Percentiles rank a stretch among this genome's conserved stretches.
These are phyloP conservation scores for Dactylellina sp. DNA, from an alignment of 2,329 filamentous ascomycete genomes.

Conservation along the genomic window DNA sequence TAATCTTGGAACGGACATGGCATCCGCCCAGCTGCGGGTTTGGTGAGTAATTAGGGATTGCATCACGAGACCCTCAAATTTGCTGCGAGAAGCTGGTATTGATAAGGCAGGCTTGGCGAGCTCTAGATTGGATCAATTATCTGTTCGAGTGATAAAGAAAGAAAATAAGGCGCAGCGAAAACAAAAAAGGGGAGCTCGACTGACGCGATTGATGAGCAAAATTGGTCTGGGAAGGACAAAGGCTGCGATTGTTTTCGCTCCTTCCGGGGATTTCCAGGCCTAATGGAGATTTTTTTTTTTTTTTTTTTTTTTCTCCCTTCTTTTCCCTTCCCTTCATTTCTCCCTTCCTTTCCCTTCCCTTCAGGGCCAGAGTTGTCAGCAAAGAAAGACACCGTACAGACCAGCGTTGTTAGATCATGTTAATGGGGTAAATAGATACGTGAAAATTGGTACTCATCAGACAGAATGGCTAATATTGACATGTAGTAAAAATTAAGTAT, in stretches of 20 bases:
- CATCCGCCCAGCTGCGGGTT: neutral
- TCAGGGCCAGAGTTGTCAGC: too few species aligned
- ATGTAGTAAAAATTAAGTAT: slow-evolving; percentile 5
- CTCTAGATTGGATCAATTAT: slow-evolving; percentile 4
- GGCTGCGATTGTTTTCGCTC: neutral
- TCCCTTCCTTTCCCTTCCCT: too few species aligned
- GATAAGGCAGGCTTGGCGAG: slow-evolving; percentile 28
- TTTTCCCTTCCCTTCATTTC: too few species aligned
- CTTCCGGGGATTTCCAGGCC: neutral
- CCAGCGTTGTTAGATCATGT: too few species aligned
- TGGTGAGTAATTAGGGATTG: slow-evolving; percentile 16
- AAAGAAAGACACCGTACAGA: too few species aligned
- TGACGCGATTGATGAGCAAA: neutral
- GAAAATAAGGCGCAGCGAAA: slow-evolving; percentile 3
- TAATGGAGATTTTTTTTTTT: neutral
- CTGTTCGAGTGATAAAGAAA: neutral
- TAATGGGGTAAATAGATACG: neutral
- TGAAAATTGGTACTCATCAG: neutral
- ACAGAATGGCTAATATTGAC: neutral
- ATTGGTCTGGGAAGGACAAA: neutral
- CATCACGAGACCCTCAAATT: slow-evolving; percentile 24
- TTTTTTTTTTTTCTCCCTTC: too few species aligned
- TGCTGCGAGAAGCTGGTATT: slow-evolving; percentile 13
- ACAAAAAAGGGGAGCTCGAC: neutral
- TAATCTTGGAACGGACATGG: slow-evolving; percentile 35